Evolutionary conservation across 2,329 filamentous ascomycete species (phyloP).

Genomic region (Xylaria sp.): DNA sequence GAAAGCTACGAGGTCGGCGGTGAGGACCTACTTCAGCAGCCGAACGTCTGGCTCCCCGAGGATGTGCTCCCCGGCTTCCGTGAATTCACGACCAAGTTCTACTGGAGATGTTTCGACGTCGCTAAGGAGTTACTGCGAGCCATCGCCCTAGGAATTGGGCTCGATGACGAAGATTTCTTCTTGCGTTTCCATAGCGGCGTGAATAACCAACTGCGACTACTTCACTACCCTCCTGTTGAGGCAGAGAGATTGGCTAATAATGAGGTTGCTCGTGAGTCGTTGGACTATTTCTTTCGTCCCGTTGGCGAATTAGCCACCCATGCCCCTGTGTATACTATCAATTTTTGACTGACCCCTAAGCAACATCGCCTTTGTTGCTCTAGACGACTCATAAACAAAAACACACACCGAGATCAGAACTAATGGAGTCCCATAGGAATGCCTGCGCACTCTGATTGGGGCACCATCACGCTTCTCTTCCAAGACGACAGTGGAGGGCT

Average conservation of each 20-base stretch:
- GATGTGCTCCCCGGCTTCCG: conserved; percentile 52
- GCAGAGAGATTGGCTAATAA: conserved; percentile 50
- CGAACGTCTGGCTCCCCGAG: conserved; percentile 57
- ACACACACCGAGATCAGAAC: background rate
- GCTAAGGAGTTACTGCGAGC: conserved; percentile 51
- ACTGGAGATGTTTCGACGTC: conserved; percentile 51
- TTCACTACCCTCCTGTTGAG: conserved; percentile 62
- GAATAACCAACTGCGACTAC: conserved; percentile 64
- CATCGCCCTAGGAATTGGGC: conserved; percentile 53
- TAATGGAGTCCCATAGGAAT: conserved; percentile 34
- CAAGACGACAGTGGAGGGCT: conserved; percentile 53
- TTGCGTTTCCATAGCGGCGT: conserved; percentile 56
- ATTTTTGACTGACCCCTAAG: background rate
- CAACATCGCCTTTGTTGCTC: background rate
- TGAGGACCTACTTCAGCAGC: conserved; percentile 49
- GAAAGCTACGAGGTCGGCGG: conserved; percentile 60
- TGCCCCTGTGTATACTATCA: background rate
- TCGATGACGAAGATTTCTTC: conserved; percentile 53
- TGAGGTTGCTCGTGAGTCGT: conserved; percentile 45
- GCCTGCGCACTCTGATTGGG: conserved; percentile 42
- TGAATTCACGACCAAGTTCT: conserved; percentile 54
- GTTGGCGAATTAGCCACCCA: background rate
- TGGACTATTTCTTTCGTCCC: background rate
- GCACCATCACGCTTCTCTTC: conserved; percentile 54
- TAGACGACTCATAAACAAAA: background rate